These are phyloP conservation scores for Noccaea bulbosa DNA, from an alignment of 345 rosid species.

Conservation along the genomic window DNA sequence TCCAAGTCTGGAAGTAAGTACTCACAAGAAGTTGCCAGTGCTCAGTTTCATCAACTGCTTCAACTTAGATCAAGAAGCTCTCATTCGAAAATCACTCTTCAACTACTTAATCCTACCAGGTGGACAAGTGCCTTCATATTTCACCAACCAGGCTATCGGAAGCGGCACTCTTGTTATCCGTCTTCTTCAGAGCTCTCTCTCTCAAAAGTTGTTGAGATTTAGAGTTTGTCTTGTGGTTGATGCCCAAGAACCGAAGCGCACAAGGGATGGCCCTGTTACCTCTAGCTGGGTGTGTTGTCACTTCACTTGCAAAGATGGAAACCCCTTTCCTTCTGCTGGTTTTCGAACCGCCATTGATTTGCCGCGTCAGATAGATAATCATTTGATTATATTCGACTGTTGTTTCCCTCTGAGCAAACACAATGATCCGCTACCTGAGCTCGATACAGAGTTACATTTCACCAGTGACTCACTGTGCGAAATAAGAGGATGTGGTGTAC, in stretches of 20 bases:
- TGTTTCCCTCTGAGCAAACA: not conserved
- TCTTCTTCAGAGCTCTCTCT: not conserved
- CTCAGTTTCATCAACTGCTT: not conserved
- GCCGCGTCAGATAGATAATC: not conserved
- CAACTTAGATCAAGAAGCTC: not conserved
- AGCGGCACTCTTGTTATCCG: not conserved
- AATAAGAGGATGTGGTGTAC: not conserved
- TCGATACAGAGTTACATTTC: not conserved
- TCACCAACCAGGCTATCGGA: not conserved
- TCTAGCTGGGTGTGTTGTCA: not conserved
- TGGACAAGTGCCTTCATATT: not conserved
- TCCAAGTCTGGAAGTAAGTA: not conserved
- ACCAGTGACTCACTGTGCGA: not conserved
- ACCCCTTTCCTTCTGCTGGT: not conserved
- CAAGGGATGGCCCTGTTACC: not conserved
- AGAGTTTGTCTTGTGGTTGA: not conserved
- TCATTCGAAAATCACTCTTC: not conserved
- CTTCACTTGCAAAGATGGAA: not conserved
- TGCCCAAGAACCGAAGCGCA: not conserved
- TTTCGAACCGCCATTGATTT: not conserved
- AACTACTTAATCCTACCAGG: not conserved
- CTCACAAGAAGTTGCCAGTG: not conserved
- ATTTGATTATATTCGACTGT: slow-evolving; percentile 3
- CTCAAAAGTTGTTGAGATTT: not conserved
- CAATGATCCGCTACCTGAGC: not conserved